These are phyloP conservation scores for Ceratobasidium sp. DNA, from an alignment of 1,284 basidiomycete genomes.

Conservation along the genomic window DNA sequence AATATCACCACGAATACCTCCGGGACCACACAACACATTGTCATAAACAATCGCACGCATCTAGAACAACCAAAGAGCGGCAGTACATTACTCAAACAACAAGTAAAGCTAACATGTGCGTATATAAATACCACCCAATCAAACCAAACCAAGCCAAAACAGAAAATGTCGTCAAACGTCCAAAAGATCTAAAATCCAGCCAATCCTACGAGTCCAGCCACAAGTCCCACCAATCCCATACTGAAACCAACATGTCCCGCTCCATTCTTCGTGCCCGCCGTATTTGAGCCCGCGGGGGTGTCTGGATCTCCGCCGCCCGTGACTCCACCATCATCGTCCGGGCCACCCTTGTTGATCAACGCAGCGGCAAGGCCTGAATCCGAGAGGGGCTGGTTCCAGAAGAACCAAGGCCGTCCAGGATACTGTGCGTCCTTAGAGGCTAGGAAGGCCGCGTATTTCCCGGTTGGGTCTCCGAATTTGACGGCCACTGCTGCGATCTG, in stretches of 20 bases:
- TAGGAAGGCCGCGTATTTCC: slow-evolving; percentile 46
- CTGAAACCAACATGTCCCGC: slow-evolving; percentile 3
- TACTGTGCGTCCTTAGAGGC: slow-evolving; percentile 47
- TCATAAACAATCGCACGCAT: too few species aligned
- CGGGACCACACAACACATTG: too few species aligned
- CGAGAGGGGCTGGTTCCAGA: slow-evolving; percentile 45
- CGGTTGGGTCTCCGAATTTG: slow-evolving; percentile 44
- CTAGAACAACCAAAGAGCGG: not conserved
- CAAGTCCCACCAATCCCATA: not conserved
- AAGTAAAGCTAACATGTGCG: not conserved
- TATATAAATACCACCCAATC: not conserved
- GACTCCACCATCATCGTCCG: slow-evolving; percentile 18
- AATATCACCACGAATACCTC: too few species aligned
- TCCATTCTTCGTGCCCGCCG: slow-evolving; percentile 4
- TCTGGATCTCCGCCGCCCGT: slow-evolving; percentile 13
- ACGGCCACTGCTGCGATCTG: slow-evolving; percentile 45
- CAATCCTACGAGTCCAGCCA: slow-evolving; percentile 9
- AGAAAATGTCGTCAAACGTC: slow-evolving; percentile 1
- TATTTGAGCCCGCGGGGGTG: not conserved
- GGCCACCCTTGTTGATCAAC: slow-evolving; percentile 1
- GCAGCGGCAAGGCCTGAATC: slow-evolving; percentile 42
- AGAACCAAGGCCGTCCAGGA: slow-evolving; percentile 47
- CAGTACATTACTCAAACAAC: not conserved
- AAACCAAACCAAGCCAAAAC: too few species aligned
- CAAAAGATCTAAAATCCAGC: slow-evolving; percentile 2